Base-by-base conservation (phyloP, 2,329 filamentous ascomycete genomes). In the Fusarium vanettenii region DNA sequence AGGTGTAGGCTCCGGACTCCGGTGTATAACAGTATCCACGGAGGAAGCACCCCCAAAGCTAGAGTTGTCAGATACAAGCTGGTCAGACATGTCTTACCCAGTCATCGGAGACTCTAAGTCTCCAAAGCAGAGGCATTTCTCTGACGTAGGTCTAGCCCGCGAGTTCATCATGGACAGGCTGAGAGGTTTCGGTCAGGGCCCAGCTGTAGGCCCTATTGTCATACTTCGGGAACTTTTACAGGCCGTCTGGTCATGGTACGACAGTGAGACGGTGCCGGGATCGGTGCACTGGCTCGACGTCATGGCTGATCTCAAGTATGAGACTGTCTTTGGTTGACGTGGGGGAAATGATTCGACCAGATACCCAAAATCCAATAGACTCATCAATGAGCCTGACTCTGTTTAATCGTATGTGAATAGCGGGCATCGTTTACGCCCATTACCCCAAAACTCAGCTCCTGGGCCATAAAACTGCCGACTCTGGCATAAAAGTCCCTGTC, bases 301-400 rank as follows among this genome's bases (percentile, higher is more conserved):
- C 18, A 73, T 74, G 62, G 66, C 57, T 48, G 72, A 75, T 29
- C 37, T 62, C 22, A 70, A 66, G 59, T 67, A 70, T 20, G 72
- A 75, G 69, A 74, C 69, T 70, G 72, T 75, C 27, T 70, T 75
- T 70, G 69, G 61, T 20, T 74, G 60, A 69, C 25, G 52, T 25
- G 35, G 33, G 18, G 56, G 22, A 25, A 37, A 43, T 56, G 22
- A 62, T 25, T 52, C 48, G 6, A n/a, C 13, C 4, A 22, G 14
- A 7, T 41, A 33, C 29, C 8, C 45, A 29, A 11, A 59, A 13
- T 55, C 11, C 2, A 37, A 39, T 31, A 31, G 3, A 18, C 4
- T 27, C 43, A 52, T 25, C n/a, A 27, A 18, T 14, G 20, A 7
- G n/a, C 22, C 27, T 62, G 6, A 3, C 5, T 29, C 29, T 27